Conservation (phyloP, 768 basidiomycete genomes). For the Lentinula sp. region DNA sequence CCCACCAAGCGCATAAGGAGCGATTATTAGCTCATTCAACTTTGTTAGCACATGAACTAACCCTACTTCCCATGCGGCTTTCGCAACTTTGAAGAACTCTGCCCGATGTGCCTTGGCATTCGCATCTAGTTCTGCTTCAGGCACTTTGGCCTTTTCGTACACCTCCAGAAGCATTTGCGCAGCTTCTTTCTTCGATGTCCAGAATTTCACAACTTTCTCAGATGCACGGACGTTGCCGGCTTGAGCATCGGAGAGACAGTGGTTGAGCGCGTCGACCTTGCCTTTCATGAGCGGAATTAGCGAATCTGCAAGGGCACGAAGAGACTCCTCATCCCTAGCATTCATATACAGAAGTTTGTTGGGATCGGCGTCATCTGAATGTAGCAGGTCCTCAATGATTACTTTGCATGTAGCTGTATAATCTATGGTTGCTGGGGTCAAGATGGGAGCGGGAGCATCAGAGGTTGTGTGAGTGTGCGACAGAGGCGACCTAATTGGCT, state of each 20-base stretch:
- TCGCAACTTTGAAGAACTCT: conserved; percentile 45
- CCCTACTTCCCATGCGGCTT: conserved; percentile 44
- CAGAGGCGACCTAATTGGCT: conserved; percentile 30
- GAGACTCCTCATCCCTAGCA: conserved; percentile 48
- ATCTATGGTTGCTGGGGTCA: conserved; percentile 80
- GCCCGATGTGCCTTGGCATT: conserved; percentile 32
- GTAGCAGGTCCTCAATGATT: conserved; percentile 52
- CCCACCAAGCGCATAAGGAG: conserved; percentile 62
- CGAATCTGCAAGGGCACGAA: conserved; percentile 40
- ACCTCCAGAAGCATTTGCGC: conserved; percentile 39
- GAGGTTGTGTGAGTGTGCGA: conserved; percentile 70
- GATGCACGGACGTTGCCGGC: conserved; percentile 43
- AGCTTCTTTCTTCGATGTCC: conserved; percentile 48
- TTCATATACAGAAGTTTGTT: conserved; percentile 52
- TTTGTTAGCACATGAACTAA: conserved; percentile 39
- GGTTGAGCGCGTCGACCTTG: conserved; percentile 42
- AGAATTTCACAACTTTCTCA: conserved; percentile 56
- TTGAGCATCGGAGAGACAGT: conserved; percentile 48
- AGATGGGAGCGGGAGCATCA: conserved; percentile 62
- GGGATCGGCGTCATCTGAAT: conserved; percentile 59
- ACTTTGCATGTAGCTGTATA: conserved; percentile 46
- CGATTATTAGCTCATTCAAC: conserved; percentile 53
- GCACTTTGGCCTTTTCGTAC: conserved; percentile 36
- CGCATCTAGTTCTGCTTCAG: conserved; percentile 29
- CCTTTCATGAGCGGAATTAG: conserved; percentile 35